Evolutionary conservation across 768 basidiomycete genomes (phyloP), one percentile per base, ranked within the genome.

Genomic region (Tricholomella constricta): DNA sequence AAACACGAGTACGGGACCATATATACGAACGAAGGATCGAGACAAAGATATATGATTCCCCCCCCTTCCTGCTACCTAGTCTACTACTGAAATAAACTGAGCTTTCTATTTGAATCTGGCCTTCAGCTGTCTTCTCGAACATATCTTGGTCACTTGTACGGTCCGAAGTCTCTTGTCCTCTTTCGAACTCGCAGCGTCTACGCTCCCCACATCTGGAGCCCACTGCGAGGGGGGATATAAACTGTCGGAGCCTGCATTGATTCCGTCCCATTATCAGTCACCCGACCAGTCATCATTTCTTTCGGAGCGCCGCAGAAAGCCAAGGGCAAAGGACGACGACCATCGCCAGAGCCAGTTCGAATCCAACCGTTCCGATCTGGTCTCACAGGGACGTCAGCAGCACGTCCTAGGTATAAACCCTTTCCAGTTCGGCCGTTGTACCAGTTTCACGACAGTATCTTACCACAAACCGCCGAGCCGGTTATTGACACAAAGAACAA

Each of bases 161-260:
- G 41, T 25, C 22, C 15, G 15, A 20, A 27, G 20, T 37, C 34
- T n/a, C 36, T 37, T n/a, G n/a, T 37, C 20, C n/a, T 37, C n/a
- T 19, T 5, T 15, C 36, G 36, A 4, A 15, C 36, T 37, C 36
- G n/a, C 36, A 17, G n/a, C 36, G n/a, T 37, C 20, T 15, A 5
- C n/a, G 10, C 14, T 23, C 22, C 44, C 31, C 44, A 45, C 44
- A 45, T 45, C 26, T 45, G 44, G 44, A 45, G 44, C 44, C 44
- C 44, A 31, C 44, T 20, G 44, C 44, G 31, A 45, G 44, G 27
- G 29, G 36, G 20, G n/a, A 37, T 17, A 37, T 6, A n/a, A n/a
- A n/a, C n/a, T n/a, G n/a, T n/a, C n/a, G n/a, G n/a, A n/a, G n/a
- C n/a, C n/a, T n/a, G n/a, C 27, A 29, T 32, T 14, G 26, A 45